These are phyloP conservation scores for Poa pratensis DNA, from an alignment of 176 grass and related monocot species.

Conservation along the genomic window DNA sequence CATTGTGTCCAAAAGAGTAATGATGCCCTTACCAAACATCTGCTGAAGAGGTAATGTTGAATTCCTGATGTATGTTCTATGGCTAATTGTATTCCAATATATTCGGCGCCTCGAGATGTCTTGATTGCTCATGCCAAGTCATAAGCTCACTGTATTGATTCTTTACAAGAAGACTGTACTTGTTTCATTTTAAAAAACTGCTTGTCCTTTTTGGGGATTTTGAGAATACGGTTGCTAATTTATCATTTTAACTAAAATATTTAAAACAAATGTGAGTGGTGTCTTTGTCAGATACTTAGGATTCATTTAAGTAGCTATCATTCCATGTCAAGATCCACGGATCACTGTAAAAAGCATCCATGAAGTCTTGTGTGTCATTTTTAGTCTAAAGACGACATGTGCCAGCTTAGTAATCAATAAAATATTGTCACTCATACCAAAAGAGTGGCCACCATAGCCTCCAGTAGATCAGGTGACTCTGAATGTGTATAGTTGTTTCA, in stretches of 20 bases:
- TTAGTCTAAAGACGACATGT: constrained; percentile 23
- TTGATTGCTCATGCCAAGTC: constrained; percentile 13
- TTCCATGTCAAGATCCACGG: constrained; percentile 12
- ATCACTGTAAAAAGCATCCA: constrained; percentile 16
- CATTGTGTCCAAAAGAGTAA: constrained; percentile 88
- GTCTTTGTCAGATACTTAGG: constrained; percentile 4
- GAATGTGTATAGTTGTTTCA: neutral
- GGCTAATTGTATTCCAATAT: constrained; percentile 31
- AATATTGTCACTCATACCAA: neutral
- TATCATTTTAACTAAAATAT: constrained; percentile 20
- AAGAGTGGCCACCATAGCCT: constrained; percentile 9
- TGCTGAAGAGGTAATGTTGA: constrained; percentile 77
- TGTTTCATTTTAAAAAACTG: constrained; percentile 5
- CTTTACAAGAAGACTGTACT: constrained; percentile 11
- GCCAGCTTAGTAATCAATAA: neutral
- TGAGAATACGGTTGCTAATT: neutral
- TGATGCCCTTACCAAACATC: constrained; percentile 81
- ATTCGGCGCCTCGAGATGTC: neutral
- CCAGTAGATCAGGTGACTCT: neutral
- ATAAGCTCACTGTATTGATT: constrained; percentile 5
- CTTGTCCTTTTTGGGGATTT: constrained; percentile 19
- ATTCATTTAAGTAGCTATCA: constrained; percentile 1
- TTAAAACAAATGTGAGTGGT: neutral
- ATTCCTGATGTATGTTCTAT: constrained; percentile 1
- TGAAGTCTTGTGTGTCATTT: constrained; percentile 19